phyloP scores from a whole-genome alignment of 2,329 filamentous ascomycete species.

The Claviceps cyperi region DNA sequence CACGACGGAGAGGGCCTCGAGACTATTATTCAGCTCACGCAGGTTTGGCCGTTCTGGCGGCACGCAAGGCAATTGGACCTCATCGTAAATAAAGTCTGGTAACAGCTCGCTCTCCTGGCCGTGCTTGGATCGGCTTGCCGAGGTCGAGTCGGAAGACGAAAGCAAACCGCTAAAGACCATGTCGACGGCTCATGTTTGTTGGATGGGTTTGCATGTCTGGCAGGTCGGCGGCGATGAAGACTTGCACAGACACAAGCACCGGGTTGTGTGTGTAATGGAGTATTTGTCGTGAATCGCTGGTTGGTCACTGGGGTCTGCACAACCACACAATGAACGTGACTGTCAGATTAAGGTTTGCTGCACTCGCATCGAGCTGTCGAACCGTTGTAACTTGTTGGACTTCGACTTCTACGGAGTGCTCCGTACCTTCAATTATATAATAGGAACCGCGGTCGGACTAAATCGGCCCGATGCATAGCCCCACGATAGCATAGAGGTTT shows the following conservation, averaged over 20 bases:
- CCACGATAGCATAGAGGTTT: too few relatives aligned
- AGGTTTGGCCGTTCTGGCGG: conserved; percentile 45
- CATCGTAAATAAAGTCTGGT: conserved; percentile 39
- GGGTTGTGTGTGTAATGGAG: neutral
- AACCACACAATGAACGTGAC: neutral
- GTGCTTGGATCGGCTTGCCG: conserved; percentile 17
- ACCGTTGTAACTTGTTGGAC: too few relatives aligned
- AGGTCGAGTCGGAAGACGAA: conserved; percentile 25
- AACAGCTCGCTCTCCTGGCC: conserved; percentile 15
- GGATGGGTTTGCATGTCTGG: conserved; percentile 1
- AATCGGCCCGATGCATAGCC: too few relatives aligned
- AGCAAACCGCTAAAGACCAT: conserved; percentile 38
- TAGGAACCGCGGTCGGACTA: too few relatives aligned
- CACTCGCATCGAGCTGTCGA: neutral
- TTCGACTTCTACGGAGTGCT: too few relatives aligned
- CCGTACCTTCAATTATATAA: too few relatives aligned
- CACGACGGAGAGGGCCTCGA: conserved; percentile 53
- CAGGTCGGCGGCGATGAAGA: neutral
- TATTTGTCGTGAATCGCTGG: neutral
- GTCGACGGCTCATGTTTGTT: conserved; percentile 23
- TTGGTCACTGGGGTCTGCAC: neutral
- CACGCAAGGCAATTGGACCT: conserved; percentile 34
- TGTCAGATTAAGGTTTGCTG: neutral
- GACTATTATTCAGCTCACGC: conserved; percentile 52
- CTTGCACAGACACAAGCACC: neutral